Evolutionary conservation across 495 filamentous ascomycete genomes (phyloP).

Genomic region (Hypoxylon subgilvum): DNA sequence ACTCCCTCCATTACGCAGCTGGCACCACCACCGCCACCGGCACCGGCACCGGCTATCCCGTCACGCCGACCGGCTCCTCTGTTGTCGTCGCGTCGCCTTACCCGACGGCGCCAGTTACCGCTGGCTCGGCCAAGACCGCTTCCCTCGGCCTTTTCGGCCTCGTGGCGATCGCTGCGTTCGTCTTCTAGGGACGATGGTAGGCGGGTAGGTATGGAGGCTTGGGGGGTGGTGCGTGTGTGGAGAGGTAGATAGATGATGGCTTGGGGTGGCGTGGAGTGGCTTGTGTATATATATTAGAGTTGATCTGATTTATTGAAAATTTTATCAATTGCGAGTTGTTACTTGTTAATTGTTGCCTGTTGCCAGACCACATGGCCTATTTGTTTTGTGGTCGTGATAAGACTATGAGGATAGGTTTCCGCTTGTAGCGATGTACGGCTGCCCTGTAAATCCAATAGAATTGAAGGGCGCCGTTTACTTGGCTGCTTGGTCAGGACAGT

Average conservation of each 20-base stretch:
- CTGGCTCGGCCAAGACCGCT: conserved; percentile 20
- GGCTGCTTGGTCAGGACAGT: too few relatives aligned
- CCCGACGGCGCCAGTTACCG: conserved; percentile 19
- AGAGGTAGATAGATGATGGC: background rate
- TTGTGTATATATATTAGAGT: background rate
- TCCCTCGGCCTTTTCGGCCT: conserved; percentile 18
- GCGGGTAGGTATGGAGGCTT: background rate
- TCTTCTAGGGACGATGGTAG: conserved; percentile 21
- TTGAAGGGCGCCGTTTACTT: too few relatives aligned
- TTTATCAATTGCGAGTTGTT: background rate
- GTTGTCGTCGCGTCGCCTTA: conserved; percentile 6
- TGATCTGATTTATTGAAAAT: background rate
- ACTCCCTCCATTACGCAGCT: too few relatives aligned
- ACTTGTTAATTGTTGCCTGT: too few relatives aligned
- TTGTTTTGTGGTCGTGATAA: too few relatives aligned
- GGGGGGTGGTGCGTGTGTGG: background rate
- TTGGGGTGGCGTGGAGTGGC: too few relatives aligned
- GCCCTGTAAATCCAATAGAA: too few relatives aligned
- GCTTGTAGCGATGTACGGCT: too few relatives aligned
- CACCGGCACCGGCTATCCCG: conserved; percentile 24
- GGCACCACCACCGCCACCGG: background rate
- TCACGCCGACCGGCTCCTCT: conserved; percentile 8
- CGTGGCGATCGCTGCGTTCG: conserved; percentile 22
- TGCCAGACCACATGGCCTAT: too few relatives aligned
- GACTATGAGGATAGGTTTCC: too few relatives aligned